Conservation (phyloP, 345 rosid genomes). For the Cardamine occulta region DNA sequence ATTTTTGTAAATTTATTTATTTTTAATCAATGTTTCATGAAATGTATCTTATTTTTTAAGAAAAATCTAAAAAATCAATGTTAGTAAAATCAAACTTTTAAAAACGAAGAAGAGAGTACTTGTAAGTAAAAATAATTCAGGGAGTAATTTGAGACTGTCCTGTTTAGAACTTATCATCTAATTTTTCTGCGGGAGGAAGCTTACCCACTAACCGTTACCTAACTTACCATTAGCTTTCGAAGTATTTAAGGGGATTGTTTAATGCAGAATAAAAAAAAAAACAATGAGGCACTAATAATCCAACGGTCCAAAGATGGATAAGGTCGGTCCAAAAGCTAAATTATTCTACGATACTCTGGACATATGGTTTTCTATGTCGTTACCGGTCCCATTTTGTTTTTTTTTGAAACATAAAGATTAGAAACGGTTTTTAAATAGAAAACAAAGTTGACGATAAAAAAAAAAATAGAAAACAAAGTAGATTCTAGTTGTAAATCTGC, state of each 20-base stretch:
- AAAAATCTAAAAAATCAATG: no score
- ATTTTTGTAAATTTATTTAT: no score
- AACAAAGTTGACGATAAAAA: no score
- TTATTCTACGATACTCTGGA: conserved; percentile 36
- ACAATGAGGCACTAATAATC: conserved; percentile 10
- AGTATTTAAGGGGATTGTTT: not conserved
- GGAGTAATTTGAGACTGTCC: not conserved
- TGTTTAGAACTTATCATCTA: not conserved
- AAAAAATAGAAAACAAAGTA: not conserved
- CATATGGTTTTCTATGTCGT: conserved; percentile 39
- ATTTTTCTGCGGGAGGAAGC: not conserved
- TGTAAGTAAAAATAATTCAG: not conserved
- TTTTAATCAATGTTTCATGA: no score
- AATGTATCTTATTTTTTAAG: no score
- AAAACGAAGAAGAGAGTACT: no score
- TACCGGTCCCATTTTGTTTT: conserved; percentile 31
- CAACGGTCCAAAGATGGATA: conserved; percentile 38
- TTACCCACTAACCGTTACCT: conserved; percentile 40
- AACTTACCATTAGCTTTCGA: conserved; percentile 14
- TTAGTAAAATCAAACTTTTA: no score
- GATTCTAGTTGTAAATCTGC: not conserved
- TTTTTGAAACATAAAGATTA: not conserved
- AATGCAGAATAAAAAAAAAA: conserved; percentile 18
- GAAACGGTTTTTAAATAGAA: conserved; percentile 13
- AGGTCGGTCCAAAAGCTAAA: conserved; percentile 43